Base-by-base conservation (phyloP, 345 rosid genomes). In the Eucalyptus marginata region DNA sequence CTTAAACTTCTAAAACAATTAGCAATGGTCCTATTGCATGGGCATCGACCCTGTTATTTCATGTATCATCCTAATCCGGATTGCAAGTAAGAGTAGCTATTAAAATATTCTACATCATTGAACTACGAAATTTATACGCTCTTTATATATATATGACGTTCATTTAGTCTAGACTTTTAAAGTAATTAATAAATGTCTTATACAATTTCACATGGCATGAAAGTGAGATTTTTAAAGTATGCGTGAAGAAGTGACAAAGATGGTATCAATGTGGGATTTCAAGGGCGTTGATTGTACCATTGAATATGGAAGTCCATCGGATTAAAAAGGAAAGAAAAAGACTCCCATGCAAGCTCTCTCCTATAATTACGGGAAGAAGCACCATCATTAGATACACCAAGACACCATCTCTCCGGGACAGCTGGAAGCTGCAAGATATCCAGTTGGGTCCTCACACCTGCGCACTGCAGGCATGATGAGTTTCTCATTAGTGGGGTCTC, bases 21-120 rank as follows among this genome's bases (percentile, higher is more conserved):
- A 13, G 13, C 14, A 20, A 2, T 36, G 2, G 27, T 71, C 46
- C 36, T 4, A 9, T 68, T 6, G 0, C 4, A 11, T 10, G 27
- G 12, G 24, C 25, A 12, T 33, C 2, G 0, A 12, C 4, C 25
- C 8, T 12, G 2, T 71, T 2, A 71, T 36, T 71, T 20, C 47
- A 76, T 12, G 3, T 20, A 7, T 40, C 47, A 10, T 18, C 25
- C 4, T 76, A 76, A 76, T 76, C 14, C 16, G 0, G 5, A 25
- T 36, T 11, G 29, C 47, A 40, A 7, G 17, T 20, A 44, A 36
- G 5, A 76, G 3, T 10, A 76, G 2, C 27, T 3, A 2, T 36
- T 40, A 40, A 76, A 76, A 10, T 71, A 71, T 76, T 7, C 46
- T 7, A 43, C 1, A 3, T 36, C 14, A 5, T 4, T 76, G 24